A percentile compares a stretch with the other conserved stretches of the same genome.
Conservation (phyloP, 140 eudicot species). For the Senecio squalidus region DNA sequence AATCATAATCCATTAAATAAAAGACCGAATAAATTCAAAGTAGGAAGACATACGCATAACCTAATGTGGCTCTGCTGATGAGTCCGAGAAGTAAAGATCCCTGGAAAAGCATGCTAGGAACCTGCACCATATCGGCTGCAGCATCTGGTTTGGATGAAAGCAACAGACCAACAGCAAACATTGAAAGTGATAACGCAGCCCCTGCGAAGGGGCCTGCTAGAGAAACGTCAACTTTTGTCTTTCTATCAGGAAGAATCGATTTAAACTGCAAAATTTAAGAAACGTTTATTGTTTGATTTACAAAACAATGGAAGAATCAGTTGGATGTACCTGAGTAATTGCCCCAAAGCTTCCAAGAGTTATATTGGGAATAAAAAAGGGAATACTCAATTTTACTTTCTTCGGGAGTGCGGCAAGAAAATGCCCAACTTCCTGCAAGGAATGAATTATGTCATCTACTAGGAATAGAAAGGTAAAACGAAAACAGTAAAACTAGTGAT, state of each 20-base stretch:
- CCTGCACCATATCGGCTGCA: constrained; percentile 85
- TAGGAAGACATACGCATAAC: constrained; percentile 67
- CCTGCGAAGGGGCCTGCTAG: constrained; percentile 95
- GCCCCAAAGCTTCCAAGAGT: constrained; percentile 99
- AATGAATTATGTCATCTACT: constrained; percentile 9
- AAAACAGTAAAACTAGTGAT: not conserved
- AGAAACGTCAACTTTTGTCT: constrained; percentile 82
- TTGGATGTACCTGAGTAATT: constrained; percentile 99
- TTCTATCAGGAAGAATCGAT: constrained; percentile 91
- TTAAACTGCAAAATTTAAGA: constrained; percentile 57
- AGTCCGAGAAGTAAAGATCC: constrained; percentile 96
- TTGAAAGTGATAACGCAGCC: constrained; percentile 71
- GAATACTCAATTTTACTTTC: constrained; percentile 88
- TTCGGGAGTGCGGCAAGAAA: constrained; percentile 83
- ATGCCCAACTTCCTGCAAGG: constrained; percentile 98
- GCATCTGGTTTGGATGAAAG: constrained; percentile 82
- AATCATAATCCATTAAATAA: not conserved
- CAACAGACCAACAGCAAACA: constrained; percentile 87
- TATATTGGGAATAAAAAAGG: constrained; percentile 81
- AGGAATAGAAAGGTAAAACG: not conserved
- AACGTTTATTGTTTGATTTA: not conserved
- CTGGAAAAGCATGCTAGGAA: constrained; percentile 90
- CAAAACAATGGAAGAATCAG: too few relatives aligned
- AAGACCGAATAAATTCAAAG: not conserved
- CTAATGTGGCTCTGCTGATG: constrained; percentile 77